Percentiles rank a stretch among this genome's conserved stretches.
These are phyloP conservation scores for Plasmodium chabaudi DNA, from an alignment of 169 alveolate species.

Conservation along the genomic window DNA sequence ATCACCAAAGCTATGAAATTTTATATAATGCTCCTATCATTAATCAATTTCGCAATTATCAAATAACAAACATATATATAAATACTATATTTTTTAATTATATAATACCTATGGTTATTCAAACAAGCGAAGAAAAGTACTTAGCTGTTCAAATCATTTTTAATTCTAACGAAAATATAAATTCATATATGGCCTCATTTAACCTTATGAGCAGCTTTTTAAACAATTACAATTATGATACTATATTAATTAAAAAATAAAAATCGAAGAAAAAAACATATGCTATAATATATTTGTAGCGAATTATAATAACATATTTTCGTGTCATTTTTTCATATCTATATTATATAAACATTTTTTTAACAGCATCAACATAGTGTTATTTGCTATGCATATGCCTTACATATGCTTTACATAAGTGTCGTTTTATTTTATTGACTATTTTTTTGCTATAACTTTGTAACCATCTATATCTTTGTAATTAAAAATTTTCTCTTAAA, in stretches of 20 bases:
- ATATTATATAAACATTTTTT: no score
- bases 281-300: neutral
- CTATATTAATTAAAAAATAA: slow-evolving; percentile 37
- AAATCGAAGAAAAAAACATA: neutral
- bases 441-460: no score
- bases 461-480: no score
- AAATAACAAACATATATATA: slow-evolving; percentile 23
- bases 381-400: no score
- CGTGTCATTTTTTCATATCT: no score
- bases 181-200: slow-evolving; percentile 21
- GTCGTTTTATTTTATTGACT: no score
- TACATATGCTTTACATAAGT: no score
- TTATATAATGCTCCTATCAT: slow-evolving; percentile 12
- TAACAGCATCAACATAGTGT: no score
- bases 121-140: slow-evolving; percentile 15
- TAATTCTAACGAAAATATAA: slow-evolving; percentile 26
- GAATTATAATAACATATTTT: no score
- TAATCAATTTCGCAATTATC: slow-evolving; percentile 8
- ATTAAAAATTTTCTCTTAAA: no score
- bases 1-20: slow-evolving; percentile 12
- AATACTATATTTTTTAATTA: slow-evolving; percentile 67
- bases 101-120: slow-evolving; percentile 59
- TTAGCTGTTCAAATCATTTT: slow-evolving; percentile 28
- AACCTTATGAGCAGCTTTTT: slow-evolving; percentile 31
- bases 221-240: slow-evolving; percentile 63